Evolutionary conservation across 1,284 basidiomycete species (phyloP), one percentile per base, ranked within the genome.

Genomic region (Pseudozyma sp.): DNA sequence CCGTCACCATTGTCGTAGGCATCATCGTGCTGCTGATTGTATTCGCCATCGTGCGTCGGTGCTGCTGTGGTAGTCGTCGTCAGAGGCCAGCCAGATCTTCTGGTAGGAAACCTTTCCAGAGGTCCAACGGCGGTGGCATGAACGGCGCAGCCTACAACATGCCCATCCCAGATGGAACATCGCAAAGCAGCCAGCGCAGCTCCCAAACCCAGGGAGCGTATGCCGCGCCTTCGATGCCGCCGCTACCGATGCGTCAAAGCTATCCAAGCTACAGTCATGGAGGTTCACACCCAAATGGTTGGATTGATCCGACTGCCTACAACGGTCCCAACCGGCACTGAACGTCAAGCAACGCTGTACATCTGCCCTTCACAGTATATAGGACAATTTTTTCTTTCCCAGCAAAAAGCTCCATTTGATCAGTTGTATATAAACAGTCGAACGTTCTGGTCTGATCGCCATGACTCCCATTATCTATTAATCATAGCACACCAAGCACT

Each of bases 1-100:
- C 81, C 8, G 76, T 84, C 30, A 79, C 79, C 16, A 73, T 80
- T 14, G 71, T 81, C 14, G 60, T 76, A 4, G 77, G 56, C 33
- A 59, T 80, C 53, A 61, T 80, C 11, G 75, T 79, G 0, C 55
- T 80, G 37, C 31, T 61, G 11, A 55, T 80, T n/a, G 65, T 79
- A 11, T 66, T 50, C 30, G 47, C 53, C 31, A 50, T 80, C 13
- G 29, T 73, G 3, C 55, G 73, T 30, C 66, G 79, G 56, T 75
- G 72, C 68, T 68, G 60, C 62, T 63, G 59, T 45, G 48, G 30
- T 5, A 57, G 57, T 40, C 54, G 57, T 33, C 52, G 60, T 24
- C 35, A 19, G 24, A 40, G 19, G 4, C 37, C 39, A 13, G 33
- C 24, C 43, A 44, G 8, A 13, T 19, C 19, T 24, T 44, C 43